Conservation (phyloP, 768 basidiomycete species). For the Lentinula lateritia region DNA sequence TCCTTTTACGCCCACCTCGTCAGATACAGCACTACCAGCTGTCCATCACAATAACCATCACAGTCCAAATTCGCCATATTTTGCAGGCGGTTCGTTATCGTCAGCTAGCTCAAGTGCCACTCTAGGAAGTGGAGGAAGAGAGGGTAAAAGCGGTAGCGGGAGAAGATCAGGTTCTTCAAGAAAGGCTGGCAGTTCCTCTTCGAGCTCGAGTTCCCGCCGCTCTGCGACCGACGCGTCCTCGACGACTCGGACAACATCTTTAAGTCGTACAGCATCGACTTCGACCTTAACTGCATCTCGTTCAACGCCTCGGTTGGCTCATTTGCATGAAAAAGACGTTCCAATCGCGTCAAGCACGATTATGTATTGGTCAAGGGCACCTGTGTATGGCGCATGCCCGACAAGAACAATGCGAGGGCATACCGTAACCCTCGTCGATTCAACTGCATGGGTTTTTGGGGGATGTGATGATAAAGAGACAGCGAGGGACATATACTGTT, state of each 20-base stretch:
- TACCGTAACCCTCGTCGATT: conserved; percentile 78
- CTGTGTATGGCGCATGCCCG: conserved; percentile 68
- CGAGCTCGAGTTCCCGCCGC: conserved; percentile 19
- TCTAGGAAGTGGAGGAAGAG: conserved; percentile 10
- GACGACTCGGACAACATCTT: neutral
- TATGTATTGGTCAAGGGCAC: conserved; percentile 86
- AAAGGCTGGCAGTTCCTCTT: conserved; percentile 11
- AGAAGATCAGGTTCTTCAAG: neutral
- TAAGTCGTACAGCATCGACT: neutral
- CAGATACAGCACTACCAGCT: neutral
- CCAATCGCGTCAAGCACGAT: conserved; percentile 61
- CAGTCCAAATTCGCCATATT: conserved; percentile 30
- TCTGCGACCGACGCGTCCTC: conserved; percentile 21
- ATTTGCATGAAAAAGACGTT: conserved; percentile 43
- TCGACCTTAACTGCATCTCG: conserved; percentile 30
- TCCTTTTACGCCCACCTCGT: conserved; percentile 10
- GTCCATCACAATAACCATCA: neutral
- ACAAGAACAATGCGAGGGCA: conserved; percentile 73
- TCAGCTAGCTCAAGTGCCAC: conserved; percentile 28
- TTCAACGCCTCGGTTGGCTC: conserved; percentile 52
- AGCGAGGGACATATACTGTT: conserved; percentile 74
- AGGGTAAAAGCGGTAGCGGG: conserved; percentile 8
- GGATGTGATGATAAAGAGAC: conserved; percentile 81
- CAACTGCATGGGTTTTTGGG: conserved; percentile 82
- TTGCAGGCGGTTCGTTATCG: conserved; percentile 28